phyloP scores from a whole-genome alignment of 2,329 filamentous ascomycete species.

The Alternaria infectoria region DNA sequence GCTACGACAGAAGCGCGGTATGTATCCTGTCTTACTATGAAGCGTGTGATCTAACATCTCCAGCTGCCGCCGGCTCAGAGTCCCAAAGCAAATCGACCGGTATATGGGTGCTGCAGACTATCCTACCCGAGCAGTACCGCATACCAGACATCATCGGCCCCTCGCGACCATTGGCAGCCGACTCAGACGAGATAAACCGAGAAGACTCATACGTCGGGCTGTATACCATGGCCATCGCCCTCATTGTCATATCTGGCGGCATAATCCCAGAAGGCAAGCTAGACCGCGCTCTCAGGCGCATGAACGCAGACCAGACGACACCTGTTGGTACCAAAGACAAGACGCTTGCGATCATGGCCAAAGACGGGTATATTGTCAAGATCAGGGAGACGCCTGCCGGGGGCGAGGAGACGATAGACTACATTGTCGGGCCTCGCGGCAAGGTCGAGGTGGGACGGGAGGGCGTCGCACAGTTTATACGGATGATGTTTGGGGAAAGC shows the following conservation, averaged over 20 bases:
- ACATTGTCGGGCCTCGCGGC: conserved; percentile 82
- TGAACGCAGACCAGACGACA: conserved; percentile 78
- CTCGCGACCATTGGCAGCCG: conserved; percentile 65
- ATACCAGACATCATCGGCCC: conserved; percentile 70
- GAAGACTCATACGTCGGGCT: conserved; percentile 84
- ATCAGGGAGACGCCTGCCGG: conserved; percentile 71
- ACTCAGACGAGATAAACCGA: conserved; percentile 58
- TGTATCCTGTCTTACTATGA: conserved; percentile 15
- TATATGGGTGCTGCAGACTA: conserved; percentile 78
- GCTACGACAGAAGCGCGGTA: conserved; percentile 78
- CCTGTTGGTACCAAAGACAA: conserved; percentile 76
- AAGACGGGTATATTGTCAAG: conserved; percentile 82
- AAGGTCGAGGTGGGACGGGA: conserved; percentile 83
- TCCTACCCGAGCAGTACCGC: conserved; percentile 72
- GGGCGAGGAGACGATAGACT: conserved; percentile 81
- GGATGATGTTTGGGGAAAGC: conserved; percentile 40
- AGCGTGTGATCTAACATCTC: background rate
- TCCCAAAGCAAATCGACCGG: conserved; percentile 62
- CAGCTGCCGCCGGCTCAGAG: conserved; percentile 62
- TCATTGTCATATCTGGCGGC: conserved; percentile 76
- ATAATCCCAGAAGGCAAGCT: conserved; percentile 79
- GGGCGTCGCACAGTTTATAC: conserved; percentile 74
- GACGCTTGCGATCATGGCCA: conserved; percentile 74
- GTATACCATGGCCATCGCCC: conserved; percentile 78
- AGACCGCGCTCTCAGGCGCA: conserved; percentile 72